These are phyloP conservation scores for Colletotrichum agaves DNA, from an alignment of 2,329 filamentous ascomycete genomes.

Conservation along the genomic window DNA sequence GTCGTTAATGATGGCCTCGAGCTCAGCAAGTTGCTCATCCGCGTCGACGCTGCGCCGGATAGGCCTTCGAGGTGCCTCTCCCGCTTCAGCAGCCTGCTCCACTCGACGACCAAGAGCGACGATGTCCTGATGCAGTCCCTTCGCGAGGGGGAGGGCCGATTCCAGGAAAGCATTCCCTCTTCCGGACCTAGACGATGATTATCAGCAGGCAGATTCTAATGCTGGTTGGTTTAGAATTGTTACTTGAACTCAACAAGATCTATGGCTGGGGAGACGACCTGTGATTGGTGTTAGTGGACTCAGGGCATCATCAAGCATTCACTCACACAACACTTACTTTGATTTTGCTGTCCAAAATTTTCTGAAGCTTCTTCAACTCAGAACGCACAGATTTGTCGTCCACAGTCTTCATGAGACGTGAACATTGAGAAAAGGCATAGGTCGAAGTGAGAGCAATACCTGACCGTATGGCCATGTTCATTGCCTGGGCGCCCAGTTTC, in stretches of 20 bases:
- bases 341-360: slow-evolving; percentile 85
- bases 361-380: slow-evolving; percentile 78
- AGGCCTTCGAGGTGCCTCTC: slow-evolving; percentile 62
- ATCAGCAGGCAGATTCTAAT: slow-evolving; percentile 19
- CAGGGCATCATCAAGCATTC: not conserved
- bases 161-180: slow-evolving; percentile 74
- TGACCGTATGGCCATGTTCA: slow-evolving; percentile 92
- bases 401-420: slow-evolving; percentile 80
- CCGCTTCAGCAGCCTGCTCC: slow-evolving; percentile 73
- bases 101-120: slow-evolving; percentile 81
- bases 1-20: slow-evolving; percentile 76
- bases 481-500: slow-evolving; percentile 72
- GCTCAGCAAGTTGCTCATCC: slow-evolving; percentile 69
- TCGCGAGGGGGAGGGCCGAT: slow-evolving; percentile 85
- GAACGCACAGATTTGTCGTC: slow-evolving; percentile 74
- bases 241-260: slow-evolving; percentile 93
- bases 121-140: slow-evolving; percentile 85
- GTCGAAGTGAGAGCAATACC: slow-evolving; percentile 86
- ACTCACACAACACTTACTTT: slow-evolving; percentile 61
- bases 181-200: slow-evolving; percentile 54
- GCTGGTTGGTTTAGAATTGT: slow-evolving; percentile 38
- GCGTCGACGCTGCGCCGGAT: slow-evolving; percentile 56
- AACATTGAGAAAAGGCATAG: slow-evolving; percentile 86
- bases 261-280: slow-evolving; percentile 90
- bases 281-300: slow-evolving; percentile 4